Percentiles rank a stretch among this genome's conserved stretches.
phyloP scores from a whole-genome alignment of 1,139 yeast genomes.

The Candida tropicalis region DNA sequence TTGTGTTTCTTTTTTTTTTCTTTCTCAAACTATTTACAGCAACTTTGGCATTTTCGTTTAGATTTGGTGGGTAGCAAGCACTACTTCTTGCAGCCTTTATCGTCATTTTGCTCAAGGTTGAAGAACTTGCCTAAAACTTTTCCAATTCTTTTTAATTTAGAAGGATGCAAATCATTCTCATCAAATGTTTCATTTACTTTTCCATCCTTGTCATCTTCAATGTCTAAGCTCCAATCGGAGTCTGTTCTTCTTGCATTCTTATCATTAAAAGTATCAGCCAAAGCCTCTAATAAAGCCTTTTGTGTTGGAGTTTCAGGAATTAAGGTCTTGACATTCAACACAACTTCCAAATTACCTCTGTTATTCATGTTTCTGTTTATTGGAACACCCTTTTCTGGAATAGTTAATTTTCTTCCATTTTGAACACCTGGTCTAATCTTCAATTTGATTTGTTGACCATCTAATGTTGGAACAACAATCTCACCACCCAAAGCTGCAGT shows the following conservation, averaged over 20 bases:
- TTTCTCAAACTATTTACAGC: constrained; percentile 1
- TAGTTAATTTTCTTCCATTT: constrained; percentile 69
- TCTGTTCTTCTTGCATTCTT: constrained; percentile 71
- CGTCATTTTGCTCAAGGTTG: constrained; percentile 41
- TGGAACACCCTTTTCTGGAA: constrained; percentile 91
- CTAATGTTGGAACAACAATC: constrained; percentile 83
- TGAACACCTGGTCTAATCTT: constrained; percentile 90
- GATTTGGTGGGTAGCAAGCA: too few species aligned
- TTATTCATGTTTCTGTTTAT: constrained; percentile 53
- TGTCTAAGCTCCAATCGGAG: constrained; percentile 55
- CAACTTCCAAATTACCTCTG: constrained; percentile 83
- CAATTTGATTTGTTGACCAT: constrained; percentile 71
- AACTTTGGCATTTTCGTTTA: neutral
- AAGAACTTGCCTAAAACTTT: constrained; percentile 65
- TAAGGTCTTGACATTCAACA: constrained; percentile 69
- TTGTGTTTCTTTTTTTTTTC: too few species aligned
- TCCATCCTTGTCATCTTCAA: constrained; percentile 27
- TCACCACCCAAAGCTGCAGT: constrained; percentile 97
- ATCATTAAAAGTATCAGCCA: constrained; percentile 90
- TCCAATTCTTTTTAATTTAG: constrained; percentile 62
- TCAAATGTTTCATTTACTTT: constrained; percentile 27
- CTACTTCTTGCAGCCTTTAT: constrained; percentile 12
- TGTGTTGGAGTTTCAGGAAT: constrained; percentile 86
- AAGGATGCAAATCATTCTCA: constrained; percentile 54
- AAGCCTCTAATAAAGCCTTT: constrained; percentile 87